A percentile compares a stretch with the other conserved stretches of the same genome.
phyloP scores from a whole-genome alignment of 2,329 filamentous ascomycete genomes.

The Colletotrichum sp. region DNA sequence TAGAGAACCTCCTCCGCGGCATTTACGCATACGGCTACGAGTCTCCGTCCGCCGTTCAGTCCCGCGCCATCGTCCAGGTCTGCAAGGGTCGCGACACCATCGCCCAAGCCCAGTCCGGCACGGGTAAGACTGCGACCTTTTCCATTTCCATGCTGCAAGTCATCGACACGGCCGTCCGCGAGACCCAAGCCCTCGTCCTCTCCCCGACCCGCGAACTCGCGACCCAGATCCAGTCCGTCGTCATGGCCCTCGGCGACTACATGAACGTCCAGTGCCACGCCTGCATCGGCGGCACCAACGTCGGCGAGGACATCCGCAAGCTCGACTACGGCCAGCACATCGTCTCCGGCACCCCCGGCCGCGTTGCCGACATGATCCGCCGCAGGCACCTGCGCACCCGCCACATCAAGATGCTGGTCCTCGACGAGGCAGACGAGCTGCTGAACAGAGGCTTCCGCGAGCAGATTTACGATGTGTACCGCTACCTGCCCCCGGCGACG shows the following conservation, averaged over 20 bases:
- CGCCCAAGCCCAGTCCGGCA: conserved; percentile 95
- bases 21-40: conserved; percentile 99
- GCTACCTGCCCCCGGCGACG: conserved; percentile 92
- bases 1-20: conserved; percentile 91
- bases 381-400: conserved; percentile 61
- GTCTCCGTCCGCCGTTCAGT: conserved; percentile 96
- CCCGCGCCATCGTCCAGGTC: conserved; percentile 96
- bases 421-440: conserved; percentile 66
- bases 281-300: conserved; percentile 97
- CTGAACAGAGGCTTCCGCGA: conserved; percentile 96
- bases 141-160: conserved; percentile 96
- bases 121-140: conserved; percentile 96
- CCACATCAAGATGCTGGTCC: conserved; percentile 68
- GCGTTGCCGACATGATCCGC: conserved; percentile 74
- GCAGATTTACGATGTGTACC: conserved; percentile 99
- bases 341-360: conserved; percentile 95
- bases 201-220: conserved; percentile 96
- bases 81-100: conserved; percentile 99
- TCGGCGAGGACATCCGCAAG: conserved; percentile 96
- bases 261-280: conserved; percentile 99
- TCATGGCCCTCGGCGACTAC: conserved; percentile 99
- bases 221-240: conserved; percentile 97
- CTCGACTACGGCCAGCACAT: conserved; percentile 98
- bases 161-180: conserved; percentile 90
- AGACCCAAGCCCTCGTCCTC: conserved; percentile 93